Percentiles rank a stretch among this genome's conserved stretches.
Conservation (phyloP, 352 stramenopile species). For the Thraustochytrium sp. region DNA sequence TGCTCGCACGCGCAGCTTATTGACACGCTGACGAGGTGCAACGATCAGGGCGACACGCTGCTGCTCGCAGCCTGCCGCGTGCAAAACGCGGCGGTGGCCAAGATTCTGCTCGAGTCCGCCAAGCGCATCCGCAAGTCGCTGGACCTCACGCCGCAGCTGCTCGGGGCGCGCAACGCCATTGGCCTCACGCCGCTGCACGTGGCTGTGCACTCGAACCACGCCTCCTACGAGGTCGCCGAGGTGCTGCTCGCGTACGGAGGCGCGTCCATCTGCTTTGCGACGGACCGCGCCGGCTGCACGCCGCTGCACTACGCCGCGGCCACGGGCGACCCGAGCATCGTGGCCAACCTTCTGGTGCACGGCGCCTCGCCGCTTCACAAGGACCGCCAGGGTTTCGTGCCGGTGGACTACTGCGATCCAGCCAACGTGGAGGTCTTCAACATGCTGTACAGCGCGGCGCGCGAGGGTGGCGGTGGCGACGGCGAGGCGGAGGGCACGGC, state of each 20-base stretch:
- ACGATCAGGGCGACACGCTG: conserved; percentile 17
- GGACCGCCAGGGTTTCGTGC: conserved; percentile 8
- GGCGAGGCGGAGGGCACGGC: neutral
- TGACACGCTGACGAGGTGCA: conserved; percentile 18
- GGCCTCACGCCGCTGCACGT: conserved; percentile 21
- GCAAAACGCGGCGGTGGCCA: neutral
- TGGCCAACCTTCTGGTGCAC: conserved; percentile 3
- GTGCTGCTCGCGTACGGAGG: neutral
- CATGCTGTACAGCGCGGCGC: conserved; percentile 9
- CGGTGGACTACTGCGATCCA: conserved; percentile 16
- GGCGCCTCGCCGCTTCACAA: neutral
- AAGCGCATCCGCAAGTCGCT: neutral
- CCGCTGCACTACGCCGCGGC: conserved; percentile 21
- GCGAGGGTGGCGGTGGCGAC: neutral
- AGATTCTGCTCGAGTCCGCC: neutral
- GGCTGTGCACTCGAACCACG: neutral
- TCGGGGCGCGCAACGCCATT: conserved; percentile 11
- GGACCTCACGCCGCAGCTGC: conserved; percentile 25
- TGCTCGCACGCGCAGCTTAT: neutral
- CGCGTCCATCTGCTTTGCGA: conserved; percentile 1
- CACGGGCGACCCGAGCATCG: neutral
- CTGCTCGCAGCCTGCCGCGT: conserved; percentile 8
- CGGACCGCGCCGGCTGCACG: conserved; percentile 18
- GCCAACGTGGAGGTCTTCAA: conserved; percentile 19
- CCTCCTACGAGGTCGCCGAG: conserved; percentile 3